phyloP scores from a whole-genome alignment of 192 early-diverging fungal species.

The Gryganskiella cystojenkinii region DNA sequence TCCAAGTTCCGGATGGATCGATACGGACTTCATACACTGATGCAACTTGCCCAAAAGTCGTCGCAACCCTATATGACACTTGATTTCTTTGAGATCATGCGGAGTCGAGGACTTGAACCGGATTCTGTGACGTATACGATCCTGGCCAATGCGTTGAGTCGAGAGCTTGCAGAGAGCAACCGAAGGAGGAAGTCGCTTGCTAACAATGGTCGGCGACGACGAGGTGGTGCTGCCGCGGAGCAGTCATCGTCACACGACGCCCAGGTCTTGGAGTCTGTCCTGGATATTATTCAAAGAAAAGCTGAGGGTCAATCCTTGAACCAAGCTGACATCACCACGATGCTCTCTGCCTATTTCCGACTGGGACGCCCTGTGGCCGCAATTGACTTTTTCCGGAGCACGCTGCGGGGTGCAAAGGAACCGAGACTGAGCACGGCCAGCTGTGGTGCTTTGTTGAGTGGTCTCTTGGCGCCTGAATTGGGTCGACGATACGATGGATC shows the following conservation, averaged over 20 bases:
- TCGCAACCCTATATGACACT: constrained; percentile 36
- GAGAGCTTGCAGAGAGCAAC: neutral
- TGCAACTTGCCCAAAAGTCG: constrained; percentile 50
- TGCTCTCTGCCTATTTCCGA: constrained; percentile 36
- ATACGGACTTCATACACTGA: constrained; percentile 33
- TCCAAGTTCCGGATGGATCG: constrained; percentile 32
- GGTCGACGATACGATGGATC: constrained; percentile 28
- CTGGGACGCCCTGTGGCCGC: constrained; percentile 36
- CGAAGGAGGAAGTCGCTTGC: neutral
- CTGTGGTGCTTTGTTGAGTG: constrained; percentile 35
- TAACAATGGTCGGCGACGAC: neutral
- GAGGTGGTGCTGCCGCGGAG: neutral
- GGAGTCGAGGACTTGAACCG: constrained; percentile 32
- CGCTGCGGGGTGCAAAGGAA: neutral
- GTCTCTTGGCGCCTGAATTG: constrained; percentile 34
- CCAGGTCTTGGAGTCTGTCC: constrained; percentile 30
- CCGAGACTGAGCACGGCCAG: constrained; percentile 36
- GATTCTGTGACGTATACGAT: constrained; percentile 38
- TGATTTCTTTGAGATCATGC: constrained; percentile 51
- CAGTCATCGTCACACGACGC: constrained; percentile 1
- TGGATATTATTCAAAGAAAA: constrained; percentile 13
- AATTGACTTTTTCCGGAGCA: constrained; percentile 44
- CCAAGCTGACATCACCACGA: constrained; percentile 33
- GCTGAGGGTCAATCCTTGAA: constrained; percentile 9
- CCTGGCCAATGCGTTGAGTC: constrained; percentile 36